These are phyloP conservation scores for Pecoramyces ruminantium DNA, from an alignment of 192 early-diverging fungal species.

Conservation along the genomic window DNA sequence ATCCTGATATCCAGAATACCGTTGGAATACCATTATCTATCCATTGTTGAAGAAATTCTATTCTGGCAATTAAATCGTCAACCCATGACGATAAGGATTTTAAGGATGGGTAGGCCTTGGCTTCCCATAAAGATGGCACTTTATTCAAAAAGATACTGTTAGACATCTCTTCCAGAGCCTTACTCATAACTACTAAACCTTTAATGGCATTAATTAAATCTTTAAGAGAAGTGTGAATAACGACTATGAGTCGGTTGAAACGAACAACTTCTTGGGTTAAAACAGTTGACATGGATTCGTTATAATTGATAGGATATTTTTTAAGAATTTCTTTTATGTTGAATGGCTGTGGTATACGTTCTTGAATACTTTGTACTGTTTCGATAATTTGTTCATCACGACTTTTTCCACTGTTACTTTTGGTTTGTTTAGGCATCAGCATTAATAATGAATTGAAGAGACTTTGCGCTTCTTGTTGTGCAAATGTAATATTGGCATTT, in stretches of 20 bases:
- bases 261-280: slow-evolving; percentile 37
- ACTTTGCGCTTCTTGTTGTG: slow-evolving; percentile 35
- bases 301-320: slow-evolving; percentile 39
- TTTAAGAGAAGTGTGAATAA: slow-evolving; percentile 28
- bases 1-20: slow-evolving; percentile 40
- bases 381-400: slow-evolving; percentile 27
- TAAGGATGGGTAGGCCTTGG: slow-evolving; percentile 36
- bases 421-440: slow-evolving; percentile 26
- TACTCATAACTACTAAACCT: slow-evolving; percentile 37
- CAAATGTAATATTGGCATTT: slow-evolving; percentile 45
- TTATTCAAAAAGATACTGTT: slow-evolving; percentile 39
- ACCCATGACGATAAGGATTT: slow-evolving; percentile 36
- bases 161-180: slow-evolving; percentile 29
- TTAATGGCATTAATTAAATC: slow-evolving; percentile 31
- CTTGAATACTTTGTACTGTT: slow-evolving; percentile 22
- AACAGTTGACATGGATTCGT: slow-evolving; percentile 38
- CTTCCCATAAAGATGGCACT: slow-evolving; percentile 25
- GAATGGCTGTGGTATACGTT: slow-evolving; percentile 28
- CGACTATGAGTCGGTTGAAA: slow-evolving; percentile 27
- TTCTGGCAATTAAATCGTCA: slow-evolving; percentile 22
- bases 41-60: slow-evolving; percentile 39
- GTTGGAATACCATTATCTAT: slow-evolving; percentile 31
- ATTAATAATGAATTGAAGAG: slow-evolving; percentile 29
- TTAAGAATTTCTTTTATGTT: slow-evolving; percentile 16
- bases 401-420: slow-evolving; percentile 22